phyloP scores from a whole-genome alignment of 805 yeast species.

The Scheffersomyces stipitis region DNA sequence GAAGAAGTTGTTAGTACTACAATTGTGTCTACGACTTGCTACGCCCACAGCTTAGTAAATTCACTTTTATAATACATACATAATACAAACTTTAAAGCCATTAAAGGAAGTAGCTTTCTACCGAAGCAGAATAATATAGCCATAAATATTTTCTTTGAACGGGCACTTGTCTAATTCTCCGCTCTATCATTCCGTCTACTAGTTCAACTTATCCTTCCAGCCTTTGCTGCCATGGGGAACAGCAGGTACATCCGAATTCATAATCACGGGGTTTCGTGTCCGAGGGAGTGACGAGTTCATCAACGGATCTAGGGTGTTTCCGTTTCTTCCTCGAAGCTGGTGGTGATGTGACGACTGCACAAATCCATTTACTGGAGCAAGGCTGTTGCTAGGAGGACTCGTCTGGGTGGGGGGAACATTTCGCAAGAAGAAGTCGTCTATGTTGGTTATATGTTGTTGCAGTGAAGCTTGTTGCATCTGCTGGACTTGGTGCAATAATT shows the following conservation, averaged over 20 bases:
- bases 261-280: background rate
- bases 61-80: conserved; percentile 13
- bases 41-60: too few species aligned
- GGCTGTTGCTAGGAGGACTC: background rate
- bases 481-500: conserved; percentile 3
- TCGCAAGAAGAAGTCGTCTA: conserved; percentile 12
- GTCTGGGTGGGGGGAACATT: background rate
- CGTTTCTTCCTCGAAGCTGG: conserved; percentile 4
- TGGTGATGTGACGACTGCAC: background rate
- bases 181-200: too few species aligned
- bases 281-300: background rate
- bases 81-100: conserved; percentile 1
- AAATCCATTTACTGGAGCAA: background rate
- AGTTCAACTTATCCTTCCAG: background rate
- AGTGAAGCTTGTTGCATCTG: conserved; percentile 4
- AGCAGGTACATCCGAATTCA: background rate
- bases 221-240: background rate
- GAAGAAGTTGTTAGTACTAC: too few species aligned
- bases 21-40: too few species aligned
- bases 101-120: background rate
- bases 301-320: background rate
- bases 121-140: too few species aligned
- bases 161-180: too few species aligned
- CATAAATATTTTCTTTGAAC: too few species aligned
- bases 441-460: conserved; percentile 7